A percentile compares a stretch with the other conserved stretches of the same genome.
phyloP scores from a whole-genome alignment of 768 basidiomycete species.

The Nevesoporus exiguus region DNA sequence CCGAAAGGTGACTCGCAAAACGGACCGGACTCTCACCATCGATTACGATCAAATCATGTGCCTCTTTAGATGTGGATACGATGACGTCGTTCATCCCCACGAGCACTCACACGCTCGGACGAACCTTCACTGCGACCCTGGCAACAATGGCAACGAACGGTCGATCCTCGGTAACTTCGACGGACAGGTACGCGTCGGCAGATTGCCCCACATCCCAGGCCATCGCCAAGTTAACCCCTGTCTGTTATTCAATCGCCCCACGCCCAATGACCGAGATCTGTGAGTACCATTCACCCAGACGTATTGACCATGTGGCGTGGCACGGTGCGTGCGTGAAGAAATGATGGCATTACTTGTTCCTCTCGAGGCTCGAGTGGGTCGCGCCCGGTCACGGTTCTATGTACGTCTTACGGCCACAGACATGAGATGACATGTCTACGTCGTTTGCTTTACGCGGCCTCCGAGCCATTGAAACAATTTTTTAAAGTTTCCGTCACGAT shows the following conservation, averaged over 20 bases:
- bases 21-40: neutral
- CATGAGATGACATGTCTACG: neutral
- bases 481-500: neutral
- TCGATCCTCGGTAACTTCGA: neutral
- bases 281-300: neutral
- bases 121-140: neutral
- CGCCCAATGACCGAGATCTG: neutral
- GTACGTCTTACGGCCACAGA: conserved; percentile 3
- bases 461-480: neutral
- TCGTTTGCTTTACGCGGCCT: conserved; percentile 1
- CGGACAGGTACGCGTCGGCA: neutral
- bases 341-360: neutral
- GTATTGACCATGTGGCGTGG: neutral
- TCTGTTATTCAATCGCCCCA: conserved; percentile 3
- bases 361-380: conserved; percentile 8
- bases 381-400: neutral
- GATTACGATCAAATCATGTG: too few species aligned
- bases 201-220: neutral
- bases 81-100: neutral
- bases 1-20: too few species aligned
- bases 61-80: too few species aligned
- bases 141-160: too few species aligned
- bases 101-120: neutral
- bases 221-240: neutral
- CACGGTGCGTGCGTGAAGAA: neutral